Base-by-base conservation (phyloP, 78 protist genomes). In the Dictyostelium capitatum region DNA sequence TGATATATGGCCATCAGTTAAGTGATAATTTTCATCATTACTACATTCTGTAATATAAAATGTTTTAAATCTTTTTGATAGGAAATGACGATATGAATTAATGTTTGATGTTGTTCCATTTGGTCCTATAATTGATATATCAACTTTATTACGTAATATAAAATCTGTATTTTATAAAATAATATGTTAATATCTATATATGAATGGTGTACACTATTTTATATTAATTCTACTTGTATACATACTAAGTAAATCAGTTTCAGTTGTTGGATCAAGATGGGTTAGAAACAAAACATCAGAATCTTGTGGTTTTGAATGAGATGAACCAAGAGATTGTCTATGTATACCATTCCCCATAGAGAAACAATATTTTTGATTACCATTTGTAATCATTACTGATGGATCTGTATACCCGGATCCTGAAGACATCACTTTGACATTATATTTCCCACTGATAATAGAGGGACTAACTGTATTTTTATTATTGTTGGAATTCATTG, bases 111-210 rank as follows among this genome's bases (percentile, higher is more conserved):
- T 74, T n/a, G 57, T 25, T 19, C 80, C 80, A 11, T 15, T 47
- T 23, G 92, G 92, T n/a, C 92, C 92, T 4, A 85, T 80, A 20
- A 85, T 30, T 37, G 92, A 17, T 15, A 85, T 14, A 48, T 85
- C 92, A 19, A 19, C 20, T 19, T 53, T 72, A 47, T 72, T 73
- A 57, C 92, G 59, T 41, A 85, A 53, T 12, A 85, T n/a, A 62
- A 57, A 85, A 51, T 85, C 87, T 80, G 59, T n/a, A n/a, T n/a
- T n/a, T 67, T 8, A n/a, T n/a, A n/a, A n/a, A n/a, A n/a, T n/a
- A n/a, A n/a, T n/a, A n/a, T n/a, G n/a, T n/a, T n/a, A n/a, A n/a
- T 23, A 4, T 23, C 4, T 8, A 5, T 48, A 9, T 48, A n/a
- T 12, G 5, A 59, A 14, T 12, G 10, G 19, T 14, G 10, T 59